Evolutionary conservation across 2,329 filamentous ascomycete genomes (phyloP), one percentile per base, ranked within the genome.

Genomic region (Trichoderma oligosporum): DNA sequence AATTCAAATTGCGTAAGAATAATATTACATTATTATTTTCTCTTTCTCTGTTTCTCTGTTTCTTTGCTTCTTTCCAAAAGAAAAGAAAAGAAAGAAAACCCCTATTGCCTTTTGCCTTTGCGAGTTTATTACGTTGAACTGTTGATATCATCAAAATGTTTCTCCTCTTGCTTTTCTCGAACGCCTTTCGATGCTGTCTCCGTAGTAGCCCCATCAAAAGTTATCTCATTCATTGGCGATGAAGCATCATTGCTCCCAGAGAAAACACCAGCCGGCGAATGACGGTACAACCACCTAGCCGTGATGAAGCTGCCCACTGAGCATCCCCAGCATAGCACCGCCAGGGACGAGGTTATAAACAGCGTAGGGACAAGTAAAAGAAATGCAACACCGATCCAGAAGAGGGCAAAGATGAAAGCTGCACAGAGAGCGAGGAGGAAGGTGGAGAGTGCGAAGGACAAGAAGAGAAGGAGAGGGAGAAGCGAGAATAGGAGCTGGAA

Each of bases 331-430:
- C 87, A 71, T 59, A 86, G 78, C 1, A 84, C 73, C 4, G 83
- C 87, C 20, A 84, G 70, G 46, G 79, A 79, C 11, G 80, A 83
- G 2, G 86, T 85, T 61, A 89, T 70, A 69, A 89, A 81, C 35
- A 93, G 73, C 0, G 84, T 81, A 1, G 88, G 88, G 0, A 89
- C 73, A 14, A 94, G 78, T 38, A 92, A 68, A 46, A 89, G 68
- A 9, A 88, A 74, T 2, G 86, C 87, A 42, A 89, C 70, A 49
- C 84, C 82, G 53, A 84, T 79, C 76, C 84, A 86, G 74, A 88
- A 85, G 46, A 88, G 77, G 1, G 82, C 81, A 74, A 89, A 89
- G 56, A 85, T 65, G 36, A 89, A 65, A 11, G 85, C 85, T 27
- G 79, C 78, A 39, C 84, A 72, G 38, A 88, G 67, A 14, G 86